Conservation (phyloP, 1,139 yeast genomes). For the Candida glucosophila region DNA sequence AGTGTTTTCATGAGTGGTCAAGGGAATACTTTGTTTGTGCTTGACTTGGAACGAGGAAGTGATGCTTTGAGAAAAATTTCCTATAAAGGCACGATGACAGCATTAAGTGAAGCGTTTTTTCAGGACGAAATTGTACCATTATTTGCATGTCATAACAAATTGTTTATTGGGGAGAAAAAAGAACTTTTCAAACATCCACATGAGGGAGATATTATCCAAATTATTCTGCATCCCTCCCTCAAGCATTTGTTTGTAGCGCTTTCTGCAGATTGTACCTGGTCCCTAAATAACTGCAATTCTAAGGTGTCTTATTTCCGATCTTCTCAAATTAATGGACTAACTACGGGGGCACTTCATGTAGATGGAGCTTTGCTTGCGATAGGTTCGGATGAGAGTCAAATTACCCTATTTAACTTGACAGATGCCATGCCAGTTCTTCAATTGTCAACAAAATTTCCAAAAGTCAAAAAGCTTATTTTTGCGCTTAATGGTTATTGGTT, state of each 20-base stretch:
- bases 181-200: constrained; percentile 3
- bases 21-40: constrained; percentile 10
- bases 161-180: constrained; percentile 10
- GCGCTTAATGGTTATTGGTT: constrained; percentile 71
- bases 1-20: constrained; percentile 8
- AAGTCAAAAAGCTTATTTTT: constrained; percentile 37
- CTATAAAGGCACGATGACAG: constrained; percentile 10
- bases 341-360: constrained; percentile 43
- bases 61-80: constrained; percentile 5
- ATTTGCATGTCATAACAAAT: constrained; percentile 11
- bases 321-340: constrained; percentile 8
- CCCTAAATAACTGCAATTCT: constrained; percentile 15
- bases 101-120: constrained; percentile 9
- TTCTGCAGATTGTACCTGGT: constrained; percentile 17
- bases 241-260: constrained; percentile 18
- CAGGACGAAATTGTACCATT: constrained; percentile 10
- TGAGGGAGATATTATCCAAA: constrained; percentile 9
- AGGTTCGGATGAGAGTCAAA: constrained; percentile 29
- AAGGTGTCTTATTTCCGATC: constrained; percentile 6
- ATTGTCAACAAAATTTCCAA: constrained; percentile 16
- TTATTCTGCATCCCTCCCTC: constrained; percentile 28
- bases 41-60: constrained; percentile 5
- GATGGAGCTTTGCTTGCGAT: constrained; percentile 58
- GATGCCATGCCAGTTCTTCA: constrained; percentile 31
- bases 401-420: constrained; percentile 36